Evolutionary conservation across 495 filamentous ascomycete species (phyloP), one percentile per base, ranked within the genome.

Genomic region (Massariosphaeria phaeospora): DNA sequence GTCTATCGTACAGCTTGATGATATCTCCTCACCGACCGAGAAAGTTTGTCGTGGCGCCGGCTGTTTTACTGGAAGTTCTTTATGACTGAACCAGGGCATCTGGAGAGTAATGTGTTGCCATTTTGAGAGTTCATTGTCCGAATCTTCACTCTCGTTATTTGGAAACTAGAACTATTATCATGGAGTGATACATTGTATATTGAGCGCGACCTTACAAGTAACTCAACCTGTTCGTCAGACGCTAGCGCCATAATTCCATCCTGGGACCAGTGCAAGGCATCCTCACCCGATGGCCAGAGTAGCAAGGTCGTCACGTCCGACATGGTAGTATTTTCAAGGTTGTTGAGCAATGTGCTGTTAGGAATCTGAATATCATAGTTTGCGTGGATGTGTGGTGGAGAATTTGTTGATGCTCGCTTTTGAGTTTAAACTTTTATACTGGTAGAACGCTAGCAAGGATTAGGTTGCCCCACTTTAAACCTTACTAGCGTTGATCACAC

Each of bases 21-120:
- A 83, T 61, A 81, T 79, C 63, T 87, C 84, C 53, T 81, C 80
- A 3, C 78, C 84, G 39, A 85, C 69, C 8, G 81, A 83, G 69
- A 80, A 80, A 18, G 72, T 63, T 36, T 72, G 64, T 20, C 74
- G 74, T 31, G 69, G 67, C 31, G 73, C 68, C 0, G 75, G 75
- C 11, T 69, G 58, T 48, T 73, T 71, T n/a, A 57, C 55, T 0
- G 76, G 70, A 70, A 79, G 77, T 64, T 83, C 80, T n/a, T 66
- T 59, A 27, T 66, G 52, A 4, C 77, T 80, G 63, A 82, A 84
- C 15, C 70, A 39, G 53, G 80, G 79, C 44, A 69, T 69, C 17
- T 69, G 67, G 47, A 84, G 57, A n/a, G 24, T 55, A 38, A 70
- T 11, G 40, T 57, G 40, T 35, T 59, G 26, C 61, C 57, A 66